Base-by-base conservation (phyloP, 768 basidiomycete genomes). In the Suillus bovinus region DNA sequence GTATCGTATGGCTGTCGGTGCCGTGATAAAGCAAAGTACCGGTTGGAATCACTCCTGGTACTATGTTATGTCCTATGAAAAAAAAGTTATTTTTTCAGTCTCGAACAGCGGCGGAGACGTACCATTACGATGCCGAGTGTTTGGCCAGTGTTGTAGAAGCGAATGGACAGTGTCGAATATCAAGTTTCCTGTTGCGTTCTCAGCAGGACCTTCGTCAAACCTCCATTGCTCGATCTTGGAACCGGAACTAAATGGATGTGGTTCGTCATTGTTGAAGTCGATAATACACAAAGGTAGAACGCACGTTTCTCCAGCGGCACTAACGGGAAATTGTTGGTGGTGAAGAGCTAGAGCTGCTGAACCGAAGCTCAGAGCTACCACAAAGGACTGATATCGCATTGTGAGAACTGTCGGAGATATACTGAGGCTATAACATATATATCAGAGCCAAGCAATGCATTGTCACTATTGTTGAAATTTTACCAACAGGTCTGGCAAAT, bases 11-110 rank as follows among this genome's bases (percentile, higher is more conserved):
- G 53, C 46, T 14, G 13, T 5, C 16, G 3, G 67, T 61, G 1
- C 71, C 76, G 46, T 78, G 79, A 42, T 79, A 79, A 4, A 79
- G 69, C 8, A 76, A 63, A 5, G 79, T 80, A 20, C 77, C 78
- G 13, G 61, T 62, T 1, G 77, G 72, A 42, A 79, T 69, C 8
- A 56, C 69, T 34, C 72, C 79, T 3, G 74, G 76, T 14, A 79
- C 69, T 14, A 77, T 63, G 52, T 46, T 72, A 33, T 76, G 75
- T 0, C 73, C 71, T 74, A n/a, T 10, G 4, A 57, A 44, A n/a
- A n/a, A n/a, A n/a, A n/a, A n/a, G n/a, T n/a, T n/a, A n/a, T n/a
- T n/a, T n/a, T n/a, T n/a, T n/a, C n/a, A n/a, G n/a, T n/a, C n/a
- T n/a, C n/a, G n/a, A n/a, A 34, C 5, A 27, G 7, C n/a, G n/a